Percentiles rank a stretch among this genome's conserved stretches.
phyloP scores from a whole-genome alignment of 1,284 basidiomycete genomes.

The Phlebopus sp. region DNA sequence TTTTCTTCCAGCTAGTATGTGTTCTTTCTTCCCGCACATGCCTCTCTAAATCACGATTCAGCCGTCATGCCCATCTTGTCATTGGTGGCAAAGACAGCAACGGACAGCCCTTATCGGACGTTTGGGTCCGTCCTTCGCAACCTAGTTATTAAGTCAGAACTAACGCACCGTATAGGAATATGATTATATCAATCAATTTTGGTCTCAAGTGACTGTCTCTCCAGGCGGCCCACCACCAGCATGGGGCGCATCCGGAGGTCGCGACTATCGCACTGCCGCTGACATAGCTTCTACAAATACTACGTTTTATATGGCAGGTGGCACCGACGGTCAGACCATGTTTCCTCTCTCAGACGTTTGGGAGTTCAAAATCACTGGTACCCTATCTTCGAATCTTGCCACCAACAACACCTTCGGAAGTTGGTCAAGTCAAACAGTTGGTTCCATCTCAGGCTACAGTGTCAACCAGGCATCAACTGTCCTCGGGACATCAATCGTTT shows the following conservation, averaged over 20 bases:
- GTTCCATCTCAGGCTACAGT: slow-evolving; percentile 36
- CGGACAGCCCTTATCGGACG: slow-evolving; percentile 55
- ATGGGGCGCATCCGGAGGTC: slow-evolving; percentile 70
- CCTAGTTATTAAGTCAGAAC: not conserved
- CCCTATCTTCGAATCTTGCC: slow-evolving; percentile 63
- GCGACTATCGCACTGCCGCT: slow-evolving; percentile 48
- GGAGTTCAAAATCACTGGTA: slow-evolving; percentile 64
- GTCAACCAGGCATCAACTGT: slow-evolving; percentile 56
- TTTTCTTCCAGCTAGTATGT: slow-evolving; percentile 77
- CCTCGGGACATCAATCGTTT: slow-evolving; percentile 48
- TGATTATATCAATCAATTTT: slow-evolving; percentile 71
- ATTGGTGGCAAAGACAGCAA: slow-evolving; percentile 61
- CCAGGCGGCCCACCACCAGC: slow-evolving; percentile 55
- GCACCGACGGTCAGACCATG: slow-evolving; percentile 46
- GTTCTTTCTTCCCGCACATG: slow-evolving; percentile 3
- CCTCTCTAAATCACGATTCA: slow-evolving; percentile 27
- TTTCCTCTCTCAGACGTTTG: slow-evolving; percentile 62
- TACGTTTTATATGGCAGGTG: slow-evolving; percentile 68
- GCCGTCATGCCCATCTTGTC: slow-evolving; percentile 69
- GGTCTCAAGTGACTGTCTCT: slow-evolving; percentile 56
- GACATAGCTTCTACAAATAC: slow-evolving; percentile 53
- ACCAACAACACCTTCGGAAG: slow-evolving; percentile 45
- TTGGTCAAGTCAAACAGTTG: slow-evolving; percentile 52
- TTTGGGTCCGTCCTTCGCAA: slow-evolving; percentile 54
- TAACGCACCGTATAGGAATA: slow-evolving; percentile 52